Base-by-base conservation (phyloP, 257 asterid species). In the Asclepias syriaca region DNA sequence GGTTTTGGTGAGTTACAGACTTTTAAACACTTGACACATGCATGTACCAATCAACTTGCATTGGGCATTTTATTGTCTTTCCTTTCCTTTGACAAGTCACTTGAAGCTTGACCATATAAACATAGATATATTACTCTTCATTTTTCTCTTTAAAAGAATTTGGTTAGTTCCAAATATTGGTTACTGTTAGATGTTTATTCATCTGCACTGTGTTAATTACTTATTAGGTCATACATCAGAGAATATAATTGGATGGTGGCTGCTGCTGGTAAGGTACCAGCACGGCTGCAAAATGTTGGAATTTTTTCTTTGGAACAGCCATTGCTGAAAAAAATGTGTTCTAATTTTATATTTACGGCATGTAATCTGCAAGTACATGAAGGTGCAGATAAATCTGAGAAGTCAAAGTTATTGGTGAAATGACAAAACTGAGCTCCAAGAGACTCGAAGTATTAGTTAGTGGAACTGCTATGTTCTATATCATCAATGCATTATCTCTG, bases 1-100 rank as follows among this genome's bases (percentile, higher is more conserved):
- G 97, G 98, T 57, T 87, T 90, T 76, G 95, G 98, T 92, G 80
- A 87, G 97, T 84, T 79, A 19, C 9, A 65, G 64, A 65, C 50
- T 11, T 1, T 55, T 40, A 45, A 21, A 50, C 50, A 40, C 56
- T 19, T 65, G 13, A 15, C 22, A 60, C 21, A 3, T 60, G 66
- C 63, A 29, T 27, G 15, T 27, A 15, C 1, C 3, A 18, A 59
- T 16, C 29, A n/a, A 19, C 16, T 55, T 51, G 43, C 68, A 29
- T 0, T 19, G 15, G 49, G 16, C 43, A 59, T 59, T 59, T 59
- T 59, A 13, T 13, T 53, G 21, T 19, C 5, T 27, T 12, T 58
- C 43, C 65, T 59, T 59, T 29, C 5, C 65, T 59, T 59, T 59
- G 14, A 22, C 27, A 58, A 58, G 65, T 59, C 65, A 13, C 65